Evolutionary conservation across 352 stramenopile species (phyloP), one percentile per base, ranked within the genome.

Genomic region (Saprolegnia parasitica): DNA sequence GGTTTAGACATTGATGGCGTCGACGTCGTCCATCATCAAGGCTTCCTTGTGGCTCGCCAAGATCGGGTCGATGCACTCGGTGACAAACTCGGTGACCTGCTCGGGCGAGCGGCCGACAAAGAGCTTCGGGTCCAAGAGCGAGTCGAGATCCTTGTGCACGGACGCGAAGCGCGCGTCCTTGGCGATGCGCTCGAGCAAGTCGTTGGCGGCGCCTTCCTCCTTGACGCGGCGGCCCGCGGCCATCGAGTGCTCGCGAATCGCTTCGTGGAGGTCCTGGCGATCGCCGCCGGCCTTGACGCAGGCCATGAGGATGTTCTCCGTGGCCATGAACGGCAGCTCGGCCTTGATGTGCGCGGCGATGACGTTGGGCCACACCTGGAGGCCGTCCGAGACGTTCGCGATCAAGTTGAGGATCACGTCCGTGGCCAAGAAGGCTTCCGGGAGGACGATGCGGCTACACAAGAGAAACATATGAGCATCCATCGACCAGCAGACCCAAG

Each of bases 271-370:
- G 68, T 90, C 82, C 76, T 99, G 97, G 64, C 97, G 90, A 74
- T 99, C 96, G n/a, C 97, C 97, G 32, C 97, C 97, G 15, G 91
- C 93, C 90, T 98, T 98, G 57, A 98, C 89, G 76, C 96, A 99
- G 47, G 98, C 96, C 97, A 99, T 99, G 49, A 99, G 76, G 76
- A 99, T 99, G 76, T 98, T 98, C 78, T 99, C 97, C 11, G 97
- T 99, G 29, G 96, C 95, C 97, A 99, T 99, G 81, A 99, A 99
- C 24, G 97, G 97, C 71, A 99, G 81, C 83, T 99, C 97, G 20
- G 94, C 92, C 78, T 96, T 96, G 66, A 99, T 98, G 78, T 99
- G 97, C n/a, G 90, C 79, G 71, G 96, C 91, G 66, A 99, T 97
- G 21, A 98, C 89, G 71, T 97, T 97, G n/a, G 88, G 88, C 88